Base-by-base conservation (phyloP, 225 moss, liverwort and hornwort species). In the Marchantia polymorpha region DNA sequence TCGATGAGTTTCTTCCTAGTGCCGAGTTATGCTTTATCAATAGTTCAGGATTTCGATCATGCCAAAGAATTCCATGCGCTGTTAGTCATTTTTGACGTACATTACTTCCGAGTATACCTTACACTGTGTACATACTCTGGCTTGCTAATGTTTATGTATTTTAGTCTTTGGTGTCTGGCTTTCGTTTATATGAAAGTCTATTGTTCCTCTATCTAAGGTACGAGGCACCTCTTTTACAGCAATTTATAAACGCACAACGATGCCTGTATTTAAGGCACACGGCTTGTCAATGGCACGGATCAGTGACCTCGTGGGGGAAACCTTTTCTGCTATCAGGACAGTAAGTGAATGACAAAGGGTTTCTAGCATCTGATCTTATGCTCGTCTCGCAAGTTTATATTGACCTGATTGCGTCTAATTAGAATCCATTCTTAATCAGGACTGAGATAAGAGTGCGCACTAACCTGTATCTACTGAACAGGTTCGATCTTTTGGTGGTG, bases 401-500 rank as follows among this genome's bases (percentile, higher is more conserved):
- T 48, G 39, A 11, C 69, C 39, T 5, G 5, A 69, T 19, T 39
- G 46, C 46, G 39, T 15, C 46, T 19, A 11, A 49, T 12, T 51
- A 49, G 39, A 70, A 15, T 52, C 20, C 23, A 64, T 47, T 11
- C 26, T 65, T 50, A 55, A 39, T 49, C n/a, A 71, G 12, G 50
- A 23, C 8, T 27, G 12, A 65, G 29, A 29, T 2, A 20, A 1
- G 17, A 46, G 22, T 71, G n/a, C 49, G 49, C 49, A 20, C 71
- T 71, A 9, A 48, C 5, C 15, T 50, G 19, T 25, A 8, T 29
- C 19, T 55, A 56, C 19, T 76, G 81, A 87, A 75, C 88, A 97
- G 97, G 94, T 97, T 25, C 90, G 99, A 55, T 93, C 95, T 30
- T 99, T 99, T 89, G 93, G 95, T 73, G 99, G 99, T 78, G 99